These are phyloP conservation scores for Cladophialophora exuberans DNA, from an alignment of 2,329 filamentous ascomycete genomes.

Conservation along the genomic window DNA sequence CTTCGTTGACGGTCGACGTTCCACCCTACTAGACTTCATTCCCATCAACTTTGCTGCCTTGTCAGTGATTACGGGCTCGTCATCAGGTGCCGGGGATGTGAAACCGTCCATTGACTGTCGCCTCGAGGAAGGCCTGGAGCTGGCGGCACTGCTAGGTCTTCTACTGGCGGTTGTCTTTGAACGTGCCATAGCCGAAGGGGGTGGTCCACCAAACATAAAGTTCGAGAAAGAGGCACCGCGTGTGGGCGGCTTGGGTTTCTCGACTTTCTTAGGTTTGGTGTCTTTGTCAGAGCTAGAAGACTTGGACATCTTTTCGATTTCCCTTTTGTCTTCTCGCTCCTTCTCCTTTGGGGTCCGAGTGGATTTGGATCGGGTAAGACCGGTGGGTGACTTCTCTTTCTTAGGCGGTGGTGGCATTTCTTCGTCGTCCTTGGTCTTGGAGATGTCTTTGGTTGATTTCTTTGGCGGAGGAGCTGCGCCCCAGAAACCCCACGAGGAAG, in stretches of 20 bases:
- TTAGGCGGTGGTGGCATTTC: constrained; percentile 37
- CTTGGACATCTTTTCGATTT: constrained; percentile 63
- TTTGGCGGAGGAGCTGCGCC: constrained; percentile 56
- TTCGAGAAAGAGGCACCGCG: constrained; percentile 63
- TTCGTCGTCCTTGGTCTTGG: constrained; percentile 46
- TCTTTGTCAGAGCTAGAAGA: constrained; percentile 75
- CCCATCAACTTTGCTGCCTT: constrained; percentile 83
- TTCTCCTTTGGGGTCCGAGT: constrained; percentile 58
- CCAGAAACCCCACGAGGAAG: constrained; percentile 78
- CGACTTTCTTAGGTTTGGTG: constrained; percentile 54
- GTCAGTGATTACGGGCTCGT: constrained; percentile 64
- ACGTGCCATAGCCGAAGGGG: constrained; percentile 55
- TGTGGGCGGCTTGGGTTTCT: constrained; percentile 58
- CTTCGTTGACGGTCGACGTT: constrained; percentile 55
- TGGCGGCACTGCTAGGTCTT: constrained; percentile 59
- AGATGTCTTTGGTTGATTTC: constrained; percentile 55
- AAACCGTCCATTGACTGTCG: constrained; percentile 72
- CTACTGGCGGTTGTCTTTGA: constrained; percentile 65
- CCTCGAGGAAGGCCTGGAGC: constrained; percentile 60
- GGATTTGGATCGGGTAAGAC: constrained; percentile 60
- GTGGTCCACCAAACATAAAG: constrained; percentile 69
- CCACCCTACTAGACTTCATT: constrained; percentile 52
- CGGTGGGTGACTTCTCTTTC: constrained; percentile 47
- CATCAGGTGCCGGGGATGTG: constrained; percentile 73
- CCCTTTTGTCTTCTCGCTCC: constrained; percentile 57